Percentiles rank a stretch among this genome's conserved stretches.
phyloP scores from a whole-genome alignment of 768 basidiomycete species.

The Tulasnella sp. region DNA sequence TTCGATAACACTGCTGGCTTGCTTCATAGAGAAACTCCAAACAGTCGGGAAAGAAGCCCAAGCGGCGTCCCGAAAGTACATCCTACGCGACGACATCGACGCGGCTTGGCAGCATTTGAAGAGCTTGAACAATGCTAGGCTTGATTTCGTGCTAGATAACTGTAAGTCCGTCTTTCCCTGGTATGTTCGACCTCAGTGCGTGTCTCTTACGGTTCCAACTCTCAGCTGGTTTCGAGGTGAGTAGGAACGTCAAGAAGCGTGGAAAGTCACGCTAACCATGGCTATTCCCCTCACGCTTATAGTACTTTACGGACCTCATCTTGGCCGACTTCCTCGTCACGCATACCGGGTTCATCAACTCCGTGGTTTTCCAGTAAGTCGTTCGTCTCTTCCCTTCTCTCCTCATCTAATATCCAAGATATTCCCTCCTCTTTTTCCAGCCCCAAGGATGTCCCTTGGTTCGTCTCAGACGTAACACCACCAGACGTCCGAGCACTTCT shows the following conservation, averaged over 20 bases:
- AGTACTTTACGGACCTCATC: slow-evolving; percentile 91
- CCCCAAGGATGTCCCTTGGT: slow-evolving; percentile 95
- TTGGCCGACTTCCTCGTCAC: slow-evolving; percentile 92
- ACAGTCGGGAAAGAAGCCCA: slow-evolving; percentile 78
- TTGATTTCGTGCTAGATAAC: slow-evolving; percentile 92
- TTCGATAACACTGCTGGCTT: neutral
- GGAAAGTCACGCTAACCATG: neutral
- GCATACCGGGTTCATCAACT: slow-evolving; percentile 73
- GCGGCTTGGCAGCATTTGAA: slow-evolving; percentile 69
- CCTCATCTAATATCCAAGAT: slow-evolving; percentile 8
- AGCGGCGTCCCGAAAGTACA: slow-evolving; percentile 67
- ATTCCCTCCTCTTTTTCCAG: slow-evolving; percentile 42
- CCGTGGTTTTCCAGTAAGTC: slow-evolving; percentile 86
- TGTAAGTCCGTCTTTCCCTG: slow-evolving; percentile 43
- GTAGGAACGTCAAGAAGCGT: neutral
- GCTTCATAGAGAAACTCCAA: slow-evolving; percentile 53
- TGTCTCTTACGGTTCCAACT: no score
- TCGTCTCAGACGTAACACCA: slow-evolving; percentile 92
- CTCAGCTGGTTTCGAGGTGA: slow-evolving; percentile 86
- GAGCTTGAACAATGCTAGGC: slow-evolving; percentile 48
- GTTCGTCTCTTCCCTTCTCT: neutral
- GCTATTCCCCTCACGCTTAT: neutral
- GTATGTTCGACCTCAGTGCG: no score
- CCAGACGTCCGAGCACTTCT: slow-evolving; percentile 69
- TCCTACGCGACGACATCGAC: slow-evolving; percentile 79